Evolutionary conservation across 2,329 filamentous ascomycete species (phyloP), one percentile per base, ranked within the genome.

Genomic region (Colletotrichum horii): DNA sequence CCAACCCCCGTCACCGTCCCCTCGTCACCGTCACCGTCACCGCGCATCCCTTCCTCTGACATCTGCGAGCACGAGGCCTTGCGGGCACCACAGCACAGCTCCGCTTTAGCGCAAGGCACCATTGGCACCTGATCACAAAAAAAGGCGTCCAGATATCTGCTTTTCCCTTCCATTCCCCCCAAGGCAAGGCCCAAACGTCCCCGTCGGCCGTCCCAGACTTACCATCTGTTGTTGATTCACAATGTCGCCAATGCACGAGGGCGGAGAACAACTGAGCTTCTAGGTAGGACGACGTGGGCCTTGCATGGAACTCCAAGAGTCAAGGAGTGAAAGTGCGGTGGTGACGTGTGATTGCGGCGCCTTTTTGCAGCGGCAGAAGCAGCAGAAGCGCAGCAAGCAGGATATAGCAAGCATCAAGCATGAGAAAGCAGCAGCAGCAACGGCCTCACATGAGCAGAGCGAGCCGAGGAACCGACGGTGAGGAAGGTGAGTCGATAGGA

Each of bases 11-110:
- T 72, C 73, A 75, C 70, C 74, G 70, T 73, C 74, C 66, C 70
- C 74, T 70, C 74, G 69, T 72, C 72, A 71, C 70, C 74, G 73
- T 72, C 69, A 75, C 70, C 70, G 74, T 74, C 74, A 76, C 74
- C 74, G 48, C 64, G 62, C 64, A 75, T 58, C 70, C 24, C 48
- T 38, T 55, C 34, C 22, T n/a, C 30, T 30, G 24, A n/a, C 24
- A 30, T 28, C 55, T 58, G 22, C 55, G 30, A 24, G 28, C 58
- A 52, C n/a, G 38, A 55, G 36, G 55, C 24, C 24, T 48, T 34
- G 38, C 43, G 52, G 30, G 52, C 22, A 61, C 36, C 16, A 55
- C 56, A 64, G 7, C 8, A 65, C 15, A 30, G 14, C 72, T 71
- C 72, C 72, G 61, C 72, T 74, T 38, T 71, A 43, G 38, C 71